Conservation (phyloP, 805 yeast species). For the Nakazawaea wickerhamii region DNA sequence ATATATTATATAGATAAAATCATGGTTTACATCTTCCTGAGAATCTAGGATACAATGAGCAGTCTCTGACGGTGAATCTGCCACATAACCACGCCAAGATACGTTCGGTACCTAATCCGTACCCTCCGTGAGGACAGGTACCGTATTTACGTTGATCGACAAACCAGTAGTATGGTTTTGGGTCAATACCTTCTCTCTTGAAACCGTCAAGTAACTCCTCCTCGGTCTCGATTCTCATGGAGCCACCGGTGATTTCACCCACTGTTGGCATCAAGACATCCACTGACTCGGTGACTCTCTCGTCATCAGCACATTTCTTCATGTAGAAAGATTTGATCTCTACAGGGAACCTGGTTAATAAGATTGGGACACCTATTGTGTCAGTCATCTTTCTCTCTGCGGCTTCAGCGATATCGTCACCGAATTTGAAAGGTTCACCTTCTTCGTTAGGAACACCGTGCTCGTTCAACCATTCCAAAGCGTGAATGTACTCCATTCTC, state of each 20-base stretch:
- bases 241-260: conserved; percentile 98
- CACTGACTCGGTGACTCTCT: conserved; percentile 94
- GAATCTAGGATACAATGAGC: conserved; percentile 96
- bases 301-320: conserved; percentile 87
- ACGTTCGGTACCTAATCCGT: conserved; percentile 97
- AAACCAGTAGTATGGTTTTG: conserved; percentile 91
- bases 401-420: conserved; percentile 99
- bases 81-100: conserved; percentile 97
- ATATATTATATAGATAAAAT: too few species aligned
- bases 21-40: conserved; percentile 97
- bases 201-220: conserved; percentile 87
- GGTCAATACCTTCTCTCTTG: conserved; percentile 85
- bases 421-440: conserved; percentile 87
- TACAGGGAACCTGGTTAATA: conserved; percentile 91
- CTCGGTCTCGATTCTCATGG: conserved; percentile 86
- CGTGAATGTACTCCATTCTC: conserved; percentile 88
- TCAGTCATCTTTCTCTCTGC: conserved; percentile 99
- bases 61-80: conserved; percentile 97
- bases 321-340: conserved; percentile 97
- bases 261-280: conserved; percentile 99
- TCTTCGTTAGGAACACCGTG: conserved; percentile 93
- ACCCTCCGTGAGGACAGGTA: conserved; percentile 98
- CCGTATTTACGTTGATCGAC: conserved; percentile 95
- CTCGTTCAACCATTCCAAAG: conserved; percentile 94
- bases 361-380: conserved; percentile 85